These are phyloP conservation scores for Penicillium sp. DNA, from an alignment of 2,329 filamentous ascomycete genomes.

Conservation along the genomic window DNA sequence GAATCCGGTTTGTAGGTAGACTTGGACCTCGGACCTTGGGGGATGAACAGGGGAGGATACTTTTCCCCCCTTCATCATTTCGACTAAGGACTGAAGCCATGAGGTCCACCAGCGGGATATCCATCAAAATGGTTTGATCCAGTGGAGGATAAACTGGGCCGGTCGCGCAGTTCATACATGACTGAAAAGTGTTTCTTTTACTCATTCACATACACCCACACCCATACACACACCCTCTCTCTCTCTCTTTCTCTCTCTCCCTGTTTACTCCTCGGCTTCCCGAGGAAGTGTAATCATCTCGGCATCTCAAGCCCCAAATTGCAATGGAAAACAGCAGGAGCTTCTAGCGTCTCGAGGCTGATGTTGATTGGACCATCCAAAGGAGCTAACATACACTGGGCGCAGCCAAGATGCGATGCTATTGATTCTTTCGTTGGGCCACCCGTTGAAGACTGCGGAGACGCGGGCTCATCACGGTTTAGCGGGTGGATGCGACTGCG, in stretches of 20 bases:
- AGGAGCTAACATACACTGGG: neutral
- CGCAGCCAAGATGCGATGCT: neutral
- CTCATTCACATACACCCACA: too few relatives aligned
- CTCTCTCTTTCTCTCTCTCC: too few relatives aligned
- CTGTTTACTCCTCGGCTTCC: slow-evolving; percentile 15
- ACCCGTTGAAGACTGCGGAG: slow-evolving; percentile 21
- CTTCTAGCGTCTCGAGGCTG: slow-evolving; percentile 7
- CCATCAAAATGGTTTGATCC: too few relatives aligned
- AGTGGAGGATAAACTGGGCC: neutral
- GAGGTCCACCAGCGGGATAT: too few relatives aligned
- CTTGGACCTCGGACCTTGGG: neutral
- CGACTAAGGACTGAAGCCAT: too few relatives aligned
- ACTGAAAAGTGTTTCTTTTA: too few relatives aligned
- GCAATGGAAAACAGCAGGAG: neutral
- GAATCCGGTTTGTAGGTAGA: neutral
- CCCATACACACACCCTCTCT: too few relatives aligned
- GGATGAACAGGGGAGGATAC: neutral
- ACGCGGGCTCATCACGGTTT: slow-evolving; percentile 8
- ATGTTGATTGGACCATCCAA: slow-evolving; percentile 13
- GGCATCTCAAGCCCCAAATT: slow-evolving; percentile 10
- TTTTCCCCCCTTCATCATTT: neutral
- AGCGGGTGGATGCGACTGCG: slow-evolving; percentile 8
- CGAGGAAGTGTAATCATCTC: slow-evolving; percentile 14
- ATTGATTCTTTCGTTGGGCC: neutral
- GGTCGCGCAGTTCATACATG: neutral